Evolutionary conservation across 495 filamentous ascomycete species (phyloP).

Genomic region (Thozetella sp.): DNA sequence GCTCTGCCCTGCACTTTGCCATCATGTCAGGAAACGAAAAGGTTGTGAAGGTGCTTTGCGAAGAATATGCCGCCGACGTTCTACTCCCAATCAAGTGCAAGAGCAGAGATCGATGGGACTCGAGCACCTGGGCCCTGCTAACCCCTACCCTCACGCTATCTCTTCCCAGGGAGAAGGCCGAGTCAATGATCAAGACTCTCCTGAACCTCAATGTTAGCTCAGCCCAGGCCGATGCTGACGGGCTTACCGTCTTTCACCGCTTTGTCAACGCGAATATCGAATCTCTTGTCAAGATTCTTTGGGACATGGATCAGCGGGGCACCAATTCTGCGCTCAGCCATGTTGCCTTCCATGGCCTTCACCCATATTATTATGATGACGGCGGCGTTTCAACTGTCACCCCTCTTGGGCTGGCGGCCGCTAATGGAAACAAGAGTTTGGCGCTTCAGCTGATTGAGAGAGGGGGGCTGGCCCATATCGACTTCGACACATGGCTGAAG

Average conservation of each 20-base stretch:
- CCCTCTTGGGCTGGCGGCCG: constrained; percentile 35
- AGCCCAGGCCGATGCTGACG: constrained; percentile 66
- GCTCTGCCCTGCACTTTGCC: constrained; percentile 74
- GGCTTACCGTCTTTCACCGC: constrained; percentile 60
- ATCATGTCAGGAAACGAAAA: constrained; percentile 70
- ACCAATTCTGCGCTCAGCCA: constrained; percentile 67
- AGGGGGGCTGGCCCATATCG: constrained; percentile 36
- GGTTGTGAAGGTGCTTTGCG: constrained; percentile 68
- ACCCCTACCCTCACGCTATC: constrained; percentile 62
- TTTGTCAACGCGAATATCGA: constrained; percentile 46
- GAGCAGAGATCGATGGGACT: constrained; percentile 35
- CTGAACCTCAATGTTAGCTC: constrained; percentile 72
- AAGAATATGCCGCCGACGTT: constrained; percentile 73
- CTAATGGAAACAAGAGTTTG: constrained; percentile 26
- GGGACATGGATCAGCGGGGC: constrained; percentile 61
- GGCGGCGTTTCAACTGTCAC: constrained; percentile 4
- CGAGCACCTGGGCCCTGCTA: constrained; percentile 58
- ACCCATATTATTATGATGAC: constrained; percentile 18
- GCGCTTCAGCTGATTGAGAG: constrained; percentile 40
- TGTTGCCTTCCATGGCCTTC: constrained; percentile 31
- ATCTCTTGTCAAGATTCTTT: constrained; percentile 59
- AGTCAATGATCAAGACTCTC: constrained; percentile 60
- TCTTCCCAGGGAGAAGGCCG: constrained; percentile 60
- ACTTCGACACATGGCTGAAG: constrained; percentile 48
- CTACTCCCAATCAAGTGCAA: constrained; percentile 67